Conservation (phyloP, 1,284 basidiomycete species). For the Pseudozyma thailandica region DNA sequence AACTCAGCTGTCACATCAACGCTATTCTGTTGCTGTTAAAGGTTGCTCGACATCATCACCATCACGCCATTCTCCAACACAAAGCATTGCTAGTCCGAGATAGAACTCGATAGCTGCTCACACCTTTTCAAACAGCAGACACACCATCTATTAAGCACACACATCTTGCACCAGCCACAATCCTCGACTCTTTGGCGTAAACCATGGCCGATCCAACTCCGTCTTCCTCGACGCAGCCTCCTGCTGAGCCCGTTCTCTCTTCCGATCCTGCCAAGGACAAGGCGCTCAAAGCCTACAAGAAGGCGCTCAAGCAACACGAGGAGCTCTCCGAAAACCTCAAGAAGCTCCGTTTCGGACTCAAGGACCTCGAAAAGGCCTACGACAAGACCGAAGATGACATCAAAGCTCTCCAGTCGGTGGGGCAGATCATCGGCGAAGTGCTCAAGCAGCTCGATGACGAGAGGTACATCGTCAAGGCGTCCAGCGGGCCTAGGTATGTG, state of each 20-base stretch:
- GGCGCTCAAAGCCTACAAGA: constrained; percentile 60
- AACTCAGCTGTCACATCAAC: constrained; percentile 9
- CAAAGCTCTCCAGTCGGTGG: constrained; percentile 97
- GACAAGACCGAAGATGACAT: constrained; percentile 99
- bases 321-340: constrained; percentile 67
- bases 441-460: constrained; percentile 99
- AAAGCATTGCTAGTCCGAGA: too few relatives aligned
- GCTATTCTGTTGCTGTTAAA: too few relatives aligned
- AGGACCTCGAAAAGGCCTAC: constrained; percentile 86
- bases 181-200: constrained; percentile 3
- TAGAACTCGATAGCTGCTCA: too few relatives aligned
- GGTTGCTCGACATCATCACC: too few relatives aligned
- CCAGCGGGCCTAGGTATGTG: constrained; percentile 96
- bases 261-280: constrained; percentile 61
- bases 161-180: too few relatives aligned
- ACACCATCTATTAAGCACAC: too few relatives aligned
- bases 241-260: constrained; percentile 42
- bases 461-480: constrained; percentile 99
- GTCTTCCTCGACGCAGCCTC: constrained; percentile 40
- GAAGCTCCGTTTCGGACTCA: constrained; percentile 69
- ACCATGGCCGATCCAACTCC: constrained; percentile 51
- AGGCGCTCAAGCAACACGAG: constrained; percentile 70
- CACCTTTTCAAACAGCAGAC: too few relatives aligned
- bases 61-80: too few relatives aligned
- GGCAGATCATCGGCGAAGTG: constrained; percentile 98